phyloP scores from a whole-genome alignment of 352 stramenopile genomes.

The Bremia lactucae region DNA sequence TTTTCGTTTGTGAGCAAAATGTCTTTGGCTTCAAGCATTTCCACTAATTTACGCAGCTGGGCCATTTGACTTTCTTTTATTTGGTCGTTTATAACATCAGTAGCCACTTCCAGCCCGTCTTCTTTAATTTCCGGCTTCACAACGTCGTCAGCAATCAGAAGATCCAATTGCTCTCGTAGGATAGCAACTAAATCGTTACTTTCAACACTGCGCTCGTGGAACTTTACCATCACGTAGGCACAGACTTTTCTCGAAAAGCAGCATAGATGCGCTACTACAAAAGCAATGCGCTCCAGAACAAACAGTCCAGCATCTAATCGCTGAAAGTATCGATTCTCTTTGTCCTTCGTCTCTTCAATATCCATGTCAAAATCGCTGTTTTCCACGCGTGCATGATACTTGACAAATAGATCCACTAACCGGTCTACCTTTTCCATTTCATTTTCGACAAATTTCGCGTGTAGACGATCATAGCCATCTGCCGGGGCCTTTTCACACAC shows the following conservation, averaged over 20 bases:
- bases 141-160: constrained; percentile 25
- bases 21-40: constrained; percentile 17
- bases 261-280: constrained; percentile 55
- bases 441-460: constrained; percentile 77
- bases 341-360: constrained; percentile 28
- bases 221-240: constrained; percentile 67
- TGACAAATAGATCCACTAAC: constrained; percentile 62
- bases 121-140: constrained; percentile 1
- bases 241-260: constrained; percentile 48
- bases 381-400: constrained; percentile 53
- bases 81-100: constrained; percentile 14
- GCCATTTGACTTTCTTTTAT: constrained; percentile 25
- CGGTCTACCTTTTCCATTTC: constrained; percentile 78
- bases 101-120: constrained; percentile 1
- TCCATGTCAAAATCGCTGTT: constrained; percentile 19
- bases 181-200: constrained; percentile 30
- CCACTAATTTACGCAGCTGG: constrained; percentile 30
- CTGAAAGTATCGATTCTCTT: constrained; percentile 47
- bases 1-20: not conserved
- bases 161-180: constrained; percentile 46
- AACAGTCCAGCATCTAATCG: constrained; percentile 71
- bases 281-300: constrained; percentile 55
- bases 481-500: constrained; percentile 32
- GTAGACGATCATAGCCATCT: constrained; percentile 52
- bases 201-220: constrained; percentile 59